Evolutionary conservation across 1,284 basidiomycete genomes (phyloP).

Genomic region (Apiotrichum brassicae): DNA sequence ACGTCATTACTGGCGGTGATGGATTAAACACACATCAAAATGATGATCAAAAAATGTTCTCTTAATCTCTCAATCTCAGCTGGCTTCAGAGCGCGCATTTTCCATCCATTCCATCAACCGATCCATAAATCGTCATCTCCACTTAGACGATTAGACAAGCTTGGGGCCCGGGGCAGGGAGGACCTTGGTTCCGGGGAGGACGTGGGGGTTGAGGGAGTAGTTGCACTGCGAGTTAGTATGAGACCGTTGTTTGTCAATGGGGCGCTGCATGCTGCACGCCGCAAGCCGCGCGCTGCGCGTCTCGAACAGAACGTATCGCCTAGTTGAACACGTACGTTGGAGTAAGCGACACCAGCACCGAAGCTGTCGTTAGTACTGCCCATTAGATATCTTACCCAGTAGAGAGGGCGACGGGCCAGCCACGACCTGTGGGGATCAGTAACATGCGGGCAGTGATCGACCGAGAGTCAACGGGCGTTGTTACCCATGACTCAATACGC

Average conservation of each 20-base stretch:
- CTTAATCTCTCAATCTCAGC: background rate
- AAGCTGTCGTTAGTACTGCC: slow-evolving; percentile 28
- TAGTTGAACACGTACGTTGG: slow-evolving; percentile 44
- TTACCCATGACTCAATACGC: slow-evolving; percentile 47
- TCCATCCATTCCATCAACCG: too few species aligned
- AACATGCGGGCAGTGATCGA: too few species aligned
- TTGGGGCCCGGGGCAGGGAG: slow-evolving; percentile 51
- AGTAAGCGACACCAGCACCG: slow-evolving; percentile 70
- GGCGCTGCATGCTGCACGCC: too few species aligned
- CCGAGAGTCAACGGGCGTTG: too few species aligned
- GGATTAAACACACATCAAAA: too few species aligned
- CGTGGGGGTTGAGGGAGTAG: slow-evolving; percentile 88
- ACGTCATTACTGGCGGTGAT: too few species aligned
- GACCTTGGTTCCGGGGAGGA: slow-evolving; percentile 82
- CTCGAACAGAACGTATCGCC: too few species aligned
- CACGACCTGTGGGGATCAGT: slow-evolving; percentile 63
- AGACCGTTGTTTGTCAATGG: too few species aligned
- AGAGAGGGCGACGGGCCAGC: slow-evolving; percentile 89
- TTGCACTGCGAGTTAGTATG: slow-evolving; percentile 68
- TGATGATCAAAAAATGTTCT: too few species aligned
- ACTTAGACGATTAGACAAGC: slow-evolving; percentile 6
- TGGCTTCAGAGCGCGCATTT: too few species aligned
- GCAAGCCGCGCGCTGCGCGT: too few species aligned
- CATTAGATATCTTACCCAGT: slow-evolving; percentile 69
- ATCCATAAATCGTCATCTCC: background rate